phyloP scores from a whole-genome alignment of 1,284 basidiomycete genomes.

The Heterobasidion annosum region DNA sequence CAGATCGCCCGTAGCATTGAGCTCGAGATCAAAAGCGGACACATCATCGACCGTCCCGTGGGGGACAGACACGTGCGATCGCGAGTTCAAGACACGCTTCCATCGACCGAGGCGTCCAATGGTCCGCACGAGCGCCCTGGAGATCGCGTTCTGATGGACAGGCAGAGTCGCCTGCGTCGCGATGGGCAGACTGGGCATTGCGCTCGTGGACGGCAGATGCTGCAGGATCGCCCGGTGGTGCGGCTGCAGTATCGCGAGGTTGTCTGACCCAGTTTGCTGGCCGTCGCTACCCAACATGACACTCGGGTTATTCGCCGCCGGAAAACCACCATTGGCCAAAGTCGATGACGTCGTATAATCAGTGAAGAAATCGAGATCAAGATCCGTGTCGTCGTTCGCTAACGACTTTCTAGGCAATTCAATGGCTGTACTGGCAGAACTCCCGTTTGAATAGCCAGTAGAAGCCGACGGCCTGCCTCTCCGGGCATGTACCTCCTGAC shows the following conservation, averaged over 20 bases:
- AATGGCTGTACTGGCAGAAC: background rate
- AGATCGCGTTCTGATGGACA: constrained; percentile 56
- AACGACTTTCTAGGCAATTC: constrained; percentile 15
- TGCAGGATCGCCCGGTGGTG: constrained; percentile 33
- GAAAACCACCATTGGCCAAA: background rate
- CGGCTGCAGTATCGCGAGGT: constrained; percentile 24
- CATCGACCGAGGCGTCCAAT: constrained; percentile 76
- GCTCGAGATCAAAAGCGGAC: constrained; percentile 62
- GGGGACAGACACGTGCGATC: constrained; percentile 26
- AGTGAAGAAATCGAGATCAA: constrained; percentile 64
- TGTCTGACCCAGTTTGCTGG: constrained; percentile 12
- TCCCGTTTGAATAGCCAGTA: background rate
- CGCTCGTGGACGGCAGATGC: constrained; percentile 20
- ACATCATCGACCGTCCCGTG: constrained; percentile 41
- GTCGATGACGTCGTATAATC: constrained; percentile 24
- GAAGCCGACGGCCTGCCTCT: constrained; percentile 7
- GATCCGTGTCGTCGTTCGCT: constrained; percentile 55
- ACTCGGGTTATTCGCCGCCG: constrained; percentile 8
- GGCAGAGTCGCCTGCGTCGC: constrained; percentile 35
- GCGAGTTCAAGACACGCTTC: constrained; percentile 65
- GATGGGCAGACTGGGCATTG: constrained; percentile 19
- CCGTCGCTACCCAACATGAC: constrained; percentile 7
- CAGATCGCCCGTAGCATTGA: constrained; percentile 46
- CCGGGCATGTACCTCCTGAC: constrained; percentile 54
- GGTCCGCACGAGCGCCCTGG: constrained; percentile 72